phyloP scores from a whole-genome alignment of 192 early-diverging fungal genomes.

The Umbelopsis sp. region DNA sequence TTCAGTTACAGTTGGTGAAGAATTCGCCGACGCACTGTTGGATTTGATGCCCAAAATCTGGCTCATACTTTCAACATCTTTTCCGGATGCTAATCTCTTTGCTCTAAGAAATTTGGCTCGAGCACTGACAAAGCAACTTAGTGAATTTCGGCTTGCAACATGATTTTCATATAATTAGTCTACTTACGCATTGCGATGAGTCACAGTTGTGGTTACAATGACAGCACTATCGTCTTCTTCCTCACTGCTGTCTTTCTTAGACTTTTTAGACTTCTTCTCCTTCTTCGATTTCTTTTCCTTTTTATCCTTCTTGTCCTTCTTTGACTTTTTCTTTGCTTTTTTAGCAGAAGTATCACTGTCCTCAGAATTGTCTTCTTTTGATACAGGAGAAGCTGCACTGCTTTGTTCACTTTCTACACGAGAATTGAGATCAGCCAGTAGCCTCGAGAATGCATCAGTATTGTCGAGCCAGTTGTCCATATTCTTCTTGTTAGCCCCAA shows the following conservation, averaged over 20 bases:
- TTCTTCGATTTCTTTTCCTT: slow-evolving; percentile 41
- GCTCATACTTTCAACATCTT: slow-evolving; percentile 48
- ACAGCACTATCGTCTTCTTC: slow-evolving; percentile 31
- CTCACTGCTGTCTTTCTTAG: slow-evolving; percentile 38
- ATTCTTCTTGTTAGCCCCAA: slow-evolving; percentile 87
- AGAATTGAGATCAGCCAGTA: slow-evolving; percentile 82
- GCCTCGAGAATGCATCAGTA: slow-evolving; percentile 79
- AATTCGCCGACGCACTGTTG: slow-evolving; percentile 10
- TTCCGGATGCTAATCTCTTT: slow-evolving; percentile 49
- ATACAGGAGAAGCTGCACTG: slow-evolving; percentile 19
- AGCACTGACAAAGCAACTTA: slow-evolving; percentile 26
- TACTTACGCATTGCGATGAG: slow-evolving; percentile 54
- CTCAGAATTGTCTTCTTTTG: slow-evolving; percentile 38
- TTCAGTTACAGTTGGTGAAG: slow-evolving; percentile 5
- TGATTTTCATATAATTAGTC: not conserved
- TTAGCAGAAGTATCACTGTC: slow-evolving; percentile 43
- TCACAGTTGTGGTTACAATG: slow-evolving; percentile 32
- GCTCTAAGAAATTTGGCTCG: slow-evolving; percentile 51
- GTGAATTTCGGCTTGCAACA: not conserved
- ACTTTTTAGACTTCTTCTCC: slow-evolving; percentile 46
- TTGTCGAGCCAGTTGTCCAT: slow-evolving; percentile 96
- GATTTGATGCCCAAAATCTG: slow-evolving; percentile 61
- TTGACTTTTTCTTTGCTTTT: slow-evolving; percentile 38
- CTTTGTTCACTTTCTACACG: slow-evolving; percentile 47
- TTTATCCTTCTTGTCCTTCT: slow-evolving; percentile 38